Conservation (phyloP, 2,329 filamentous ascomycete species). For the Dothistroma septosporum region DNA sequence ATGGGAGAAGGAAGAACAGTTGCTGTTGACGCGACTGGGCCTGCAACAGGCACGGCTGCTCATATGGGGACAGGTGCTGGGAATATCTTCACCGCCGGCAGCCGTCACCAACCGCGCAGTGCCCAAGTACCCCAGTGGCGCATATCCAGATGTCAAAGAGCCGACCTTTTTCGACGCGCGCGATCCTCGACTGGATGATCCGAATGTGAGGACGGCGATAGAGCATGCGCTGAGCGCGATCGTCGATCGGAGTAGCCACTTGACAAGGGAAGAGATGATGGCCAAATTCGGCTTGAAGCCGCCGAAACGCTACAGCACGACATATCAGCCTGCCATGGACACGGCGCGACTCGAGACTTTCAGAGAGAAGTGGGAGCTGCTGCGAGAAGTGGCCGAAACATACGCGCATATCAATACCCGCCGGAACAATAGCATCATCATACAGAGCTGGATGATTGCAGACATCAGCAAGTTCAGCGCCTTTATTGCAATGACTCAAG, state of each 20-base stretch:
- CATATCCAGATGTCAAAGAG: constrained; percentile 44
- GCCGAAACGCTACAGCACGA: constrained; percentile 38
- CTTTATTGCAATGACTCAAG: constrained; percentile 40
- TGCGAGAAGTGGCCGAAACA: constrained; percentile 39
- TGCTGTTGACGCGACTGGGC: constrained; percentile 42
- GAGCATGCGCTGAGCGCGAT: constrained; percentile 43
- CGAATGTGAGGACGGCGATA: constrained; percentile 36
- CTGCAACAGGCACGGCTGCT: constrained; percentile 47
- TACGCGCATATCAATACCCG: constrained; percentile 32
- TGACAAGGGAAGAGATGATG: constrained; percentile 43
- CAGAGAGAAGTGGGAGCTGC: constrained; percentile 42
- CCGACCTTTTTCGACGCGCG: constrained; percentile 44
- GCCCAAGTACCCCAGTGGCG: constrained; percentile 41
- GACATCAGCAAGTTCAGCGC: constrained; percentile 40
- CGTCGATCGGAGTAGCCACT: constrained; percentile 40
- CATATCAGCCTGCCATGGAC: constrained; percentile 42
- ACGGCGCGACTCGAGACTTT: constrained; percentile 44
- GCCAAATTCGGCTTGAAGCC: constrained; percentile 44
- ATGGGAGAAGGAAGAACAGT: constrained; percentile 42
- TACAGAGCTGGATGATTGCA: constrained; percentile 40
- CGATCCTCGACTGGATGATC: constrained; percentile 42
- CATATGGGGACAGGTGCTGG: constrained; percentile 47
- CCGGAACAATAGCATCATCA: constrained; percentile 30
- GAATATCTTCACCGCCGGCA: constrained; percentile 43
- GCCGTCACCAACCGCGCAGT: constrained; percentile 44